Evolutionary conservation across 768 basidiomycete genomes (phyloP), one percentile per base, ranked within the genome.

Genomic region (Chiua virens): DNA sequence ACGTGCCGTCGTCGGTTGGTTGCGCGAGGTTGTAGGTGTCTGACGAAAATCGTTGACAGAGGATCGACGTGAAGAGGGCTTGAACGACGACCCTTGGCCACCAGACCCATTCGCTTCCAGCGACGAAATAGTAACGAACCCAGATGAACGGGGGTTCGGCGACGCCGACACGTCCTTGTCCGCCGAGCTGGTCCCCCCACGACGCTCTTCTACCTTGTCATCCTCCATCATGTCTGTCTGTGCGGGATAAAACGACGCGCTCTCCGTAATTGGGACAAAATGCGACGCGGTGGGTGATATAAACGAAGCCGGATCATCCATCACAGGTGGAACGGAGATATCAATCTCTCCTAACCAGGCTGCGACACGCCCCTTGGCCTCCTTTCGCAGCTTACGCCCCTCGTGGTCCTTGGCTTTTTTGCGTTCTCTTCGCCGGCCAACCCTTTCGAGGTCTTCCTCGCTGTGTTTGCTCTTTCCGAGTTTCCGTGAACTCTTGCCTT

Each of bases 261-360:
- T 59, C 42, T 68, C 56, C 9, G 44, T 45, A 38, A 60, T 64
- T 38, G 63, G 58, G 39, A 68, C 60, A 15, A 70, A 68, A 35
- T 53, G 68, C 34, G 66, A 65, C 17, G 52, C 21, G 3, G 50
- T 42, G 22, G 69, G 63, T 14, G 76, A 73, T 28, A 76, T 71
- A 36, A 61, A 54, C 5, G 73, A 70, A 9, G 47, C 35, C 11
- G 56, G 50, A 22, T 71, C 65, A 30, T 84, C 78, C 49, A 77
- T 68, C 20, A 47, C 50, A 45, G 78, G 78, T 2, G 82, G 81
- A 5, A 70, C 73, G 37, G 78, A 79, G 5, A 79, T 74, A 45
- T 85, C 84, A 42, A 90, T 81, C 9, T 71, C 75, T 25, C 85
- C 88, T 52, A 92, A 59, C 89, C 89, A 92, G 8, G 84, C 87